Evolutionary conservation across 225 moss, liverwort and hornwort species (phyloP), one percentile per base, ranked within the genome.

Genomic region (Asterella californica): DNA sequence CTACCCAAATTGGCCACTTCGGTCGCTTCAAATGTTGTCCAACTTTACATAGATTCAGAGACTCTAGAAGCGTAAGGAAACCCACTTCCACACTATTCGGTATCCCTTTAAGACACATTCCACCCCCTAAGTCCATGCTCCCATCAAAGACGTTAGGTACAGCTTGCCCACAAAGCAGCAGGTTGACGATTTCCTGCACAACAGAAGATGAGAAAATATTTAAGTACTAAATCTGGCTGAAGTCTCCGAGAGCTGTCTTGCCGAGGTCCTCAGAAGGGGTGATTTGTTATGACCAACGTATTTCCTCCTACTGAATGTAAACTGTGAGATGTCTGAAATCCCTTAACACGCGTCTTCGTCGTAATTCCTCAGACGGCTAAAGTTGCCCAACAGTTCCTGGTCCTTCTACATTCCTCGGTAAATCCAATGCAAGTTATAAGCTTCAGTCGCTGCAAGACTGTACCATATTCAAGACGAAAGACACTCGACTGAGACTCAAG

Each of bases 1-100:
- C 90, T 3, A 99, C 95, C 99, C 99, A 99, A 34, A 99, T 93
- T 70, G 99, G 99, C 99, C 99, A 99, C 85, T 88, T 91, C 18
- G 99, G 99, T 78, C 90, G 89, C 75, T 99, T 99, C 79, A 99
- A 81, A 81, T 94, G 90, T 80, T 90, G 99, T 70, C 99, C 99
- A 77, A 99, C 99, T 80, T 99, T 92, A 85, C 91, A 95, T 14
- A 99, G 88, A 80, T 95, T 95, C 78, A 99, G 88, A 45, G 99
- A 91, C 83, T 99, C 99, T 11, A 99, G 90, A 49, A 93, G 91
- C 10, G 95, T 95, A 60, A 99, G 93, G 78, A 95, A 99, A 17
- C 99, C 99, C n/a, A 99, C 95, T 85, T 99, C 99, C 36, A 95
- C 95, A 86, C 82, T 88, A 6, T 89, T 85, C 21, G 90, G 91